A percentile compares a stretch with the other conserved stretches of the same genome.
These are phyloP conservation scores for Collybia sordida DNA, from an alignment of 768 basidiomycete species.

Conservation along the genomic window DNA sequence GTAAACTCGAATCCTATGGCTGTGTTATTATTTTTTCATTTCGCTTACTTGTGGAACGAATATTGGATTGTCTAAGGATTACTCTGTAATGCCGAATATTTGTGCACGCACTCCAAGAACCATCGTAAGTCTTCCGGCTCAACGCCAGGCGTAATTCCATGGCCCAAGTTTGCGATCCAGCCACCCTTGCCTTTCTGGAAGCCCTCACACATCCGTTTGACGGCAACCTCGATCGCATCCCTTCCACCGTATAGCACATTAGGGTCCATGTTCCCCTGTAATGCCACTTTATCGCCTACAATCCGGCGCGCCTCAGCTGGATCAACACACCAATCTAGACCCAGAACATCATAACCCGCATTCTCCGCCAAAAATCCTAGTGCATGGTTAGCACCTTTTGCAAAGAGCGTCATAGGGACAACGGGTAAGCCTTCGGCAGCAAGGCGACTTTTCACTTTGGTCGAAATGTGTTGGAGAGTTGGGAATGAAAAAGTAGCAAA, in stretches of 20 bases:
- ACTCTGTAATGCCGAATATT: slow-evolving; percentile 51
- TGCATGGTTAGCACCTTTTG: slow-evolving; percentile 88
- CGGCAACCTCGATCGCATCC: slow-evolving; percentile 83
- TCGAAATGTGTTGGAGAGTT: slow-evolving; percentile 69
- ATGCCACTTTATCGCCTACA: slow-evolving; percentile 60
- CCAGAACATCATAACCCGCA: slow-evolving; percentile 83
- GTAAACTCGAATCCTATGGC: neutral
- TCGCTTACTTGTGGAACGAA: no score
- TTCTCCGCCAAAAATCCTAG: slow-evolving; percentile 57
- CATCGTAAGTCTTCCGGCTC: slow-evolving; percentile 90
- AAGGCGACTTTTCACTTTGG: slow-evolving; percentile 63
- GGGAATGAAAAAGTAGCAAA: slow-evolving; percentile 85
- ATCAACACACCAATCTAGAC: slow-evolving; percentile 90
- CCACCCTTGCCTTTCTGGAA: slow-evolving; percentile 68
- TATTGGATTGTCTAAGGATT: no score
- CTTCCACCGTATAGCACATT: slow-evolving; percentile 80
- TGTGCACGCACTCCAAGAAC: slow-evolving; percentile 90
- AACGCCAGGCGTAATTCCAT: slow-evolving; percentile 95
- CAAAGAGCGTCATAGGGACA: slow-evolving; percentile 88
- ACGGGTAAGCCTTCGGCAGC: slow-evolving; percentile 47
- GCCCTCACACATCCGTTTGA: slow-evolving; percentile 77
- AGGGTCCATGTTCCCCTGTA: slow-evolving; percentile 97
- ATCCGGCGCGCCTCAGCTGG: slow-evolving; percentile 66
- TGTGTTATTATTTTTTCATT: neutral
- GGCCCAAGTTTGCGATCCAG: slow-evolving; percentile 98